Conservation (phyloP, 176 grass and related monocot species). For the Musa troglodytarum region DNA sequence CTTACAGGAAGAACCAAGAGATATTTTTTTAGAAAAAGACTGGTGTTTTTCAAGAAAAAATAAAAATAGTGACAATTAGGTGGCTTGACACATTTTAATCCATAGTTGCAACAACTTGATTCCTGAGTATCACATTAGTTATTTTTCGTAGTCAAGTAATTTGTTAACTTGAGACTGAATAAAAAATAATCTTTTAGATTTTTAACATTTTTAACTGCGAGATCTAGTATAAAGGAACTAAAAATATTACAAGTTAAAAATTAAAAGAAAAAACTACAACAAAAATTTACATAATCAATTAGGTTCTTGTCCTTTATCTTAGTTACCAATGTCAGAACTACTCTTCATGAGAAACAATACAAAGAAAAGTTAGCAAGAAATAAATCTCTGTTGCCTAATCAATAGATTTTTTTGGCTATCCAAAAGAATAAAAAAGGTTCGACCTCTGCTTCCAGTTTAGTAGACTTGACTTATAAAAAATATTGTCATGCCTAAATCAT, state of each 20-base stretch:
- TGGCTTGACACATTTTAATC: no score
- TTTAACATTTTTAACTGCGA: neutral
- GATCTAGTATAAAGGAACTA: neutral
- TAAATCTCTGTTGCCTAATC: neutral
- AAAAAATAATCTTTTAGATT: neutral
- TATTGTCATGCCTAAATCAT: neutral
- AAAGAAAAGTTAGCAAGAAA: neutral
- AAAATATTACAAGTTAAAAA: neutral
- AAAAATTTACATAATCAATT: neutral
- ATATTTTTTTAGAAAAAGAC: neutral
- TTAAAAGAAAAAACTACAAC: neutral
- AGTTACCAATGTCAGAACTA: neutral
- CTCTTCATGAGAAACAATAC: neutral
- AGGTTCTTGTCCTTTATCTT: neutral
- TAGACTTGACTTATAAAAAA: neutral
- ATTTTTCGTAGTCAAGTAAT: neutral
- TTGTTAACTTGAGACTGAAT: neutral
- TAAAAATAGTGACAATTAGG: neutral
- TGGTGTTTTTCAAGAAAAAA: neutral
- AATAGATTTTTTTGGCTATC: neutral
- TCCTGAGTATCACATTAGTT: neutral
- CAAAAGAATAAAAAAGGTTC: neutral
- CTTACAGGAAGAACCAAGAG: conserved; percentile 11
- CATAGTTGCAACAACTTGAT: neutral
- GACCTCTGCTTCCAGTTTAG: neutral